Percentiles rank a stretch among this genome's conserved stretches.
phyloP scores from a whole-genome alignment of 2,329 filamentous ascomycete species.

The Dryadomyces quercivorus region DNA sequence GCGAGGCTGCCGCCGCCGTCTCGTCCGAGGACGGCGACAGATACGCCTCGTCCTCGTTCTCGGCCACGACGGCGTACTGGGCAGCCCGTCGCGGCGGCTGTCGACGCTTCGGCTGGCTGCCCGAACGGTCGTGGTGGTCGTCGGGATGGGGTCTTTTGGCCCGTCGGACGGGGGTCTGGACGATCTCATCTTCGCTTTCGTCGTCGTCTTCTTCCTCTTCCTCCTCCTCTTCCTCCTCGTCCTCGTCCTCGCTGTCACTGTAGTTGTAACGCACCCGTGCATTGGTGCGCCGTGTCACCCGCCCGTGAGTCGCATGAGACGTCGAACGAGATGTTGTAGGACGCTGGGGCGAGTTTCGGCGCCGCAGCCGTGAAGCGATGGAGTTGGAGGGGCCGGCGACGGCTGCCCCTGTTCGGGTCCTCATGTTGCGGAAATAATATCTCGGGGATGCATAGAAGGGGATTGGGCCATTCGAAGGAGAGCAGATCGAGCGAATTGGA shows the following conservation, averaged over 20 bases:
- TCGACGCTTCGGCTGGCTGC: not conserved
- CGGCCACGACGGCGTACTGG: not conserved
- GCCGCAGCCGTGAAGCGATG: slow-evolving; percentile 6
- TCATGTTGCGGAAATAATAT: not conserved
- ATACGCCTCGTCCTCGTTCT: slow-evolving; percentile 2
- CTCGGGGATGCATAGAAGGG: not conserved
- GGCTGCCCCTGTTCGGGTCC: not conserved
- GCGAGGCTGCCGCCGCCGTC: not conserved
- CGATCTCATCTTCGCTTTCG: not conserved
- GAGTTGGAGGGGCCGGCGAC: not conserved
- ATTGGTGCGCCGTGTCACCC: slow-evolving; percentile 6
- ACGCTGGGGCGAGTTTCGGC: not conserved
- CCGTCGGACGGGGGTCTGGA: not conserved
- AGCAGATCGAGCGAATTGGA: not conserved
- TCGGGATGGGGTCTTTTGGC: not conserved
- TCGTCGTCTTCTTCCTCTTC: not conserved
- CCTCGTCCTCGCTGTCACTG: slow-evolving; percentile 4
- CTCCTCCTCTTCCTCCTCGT: not conserved
- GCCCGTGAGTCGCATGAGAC: not conserved
- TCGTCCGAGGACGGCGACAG: slow-evolving; percentile 4
- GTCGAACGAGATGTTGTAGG: not conserved
- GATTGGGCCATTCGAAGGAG: not conserved
- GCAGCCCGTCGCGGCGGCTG: not conserved
- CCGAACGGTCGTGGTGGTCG: not conserved
- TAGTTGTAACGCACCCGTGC: slow-evolving; percentile 1